Conservation (phyloP, 306 rosid species). For the Canavalia gladiata region DNA sequence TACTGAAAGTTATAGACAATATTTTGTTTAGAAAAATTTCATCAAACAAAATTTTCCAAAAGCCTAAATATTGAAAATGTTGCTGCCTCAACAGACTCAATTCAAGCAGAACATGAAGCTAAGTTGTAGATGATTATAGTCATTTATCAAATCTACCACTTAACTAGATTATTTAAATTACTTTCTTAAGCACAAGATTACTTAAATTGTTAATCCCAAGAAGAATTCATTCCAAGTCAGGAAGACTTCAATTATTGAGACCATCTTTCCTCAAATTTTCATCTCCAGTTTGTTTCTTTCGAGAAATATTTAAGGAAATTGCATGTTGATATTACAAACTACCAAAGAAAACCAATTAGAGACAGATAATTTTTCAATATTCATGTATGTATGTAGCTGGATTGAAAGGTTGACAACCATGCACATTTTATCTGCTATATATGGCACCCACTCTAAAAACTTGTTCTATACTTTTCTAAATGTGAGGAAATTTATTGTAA, state of each 20-base stretch:
- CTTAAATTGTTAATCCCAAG: neutral
- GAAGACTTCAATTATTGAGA: neutral
- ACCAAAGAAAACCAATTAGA: constrained; percentile 21
- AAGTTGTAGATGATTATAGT: neutral
- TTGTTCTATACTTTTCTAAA: neutral
- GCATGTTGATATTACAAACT: constrained; percentile 14
- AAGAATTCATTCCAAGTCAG: constrained; percentile 1
- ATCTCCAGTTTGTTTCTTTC: neutral
- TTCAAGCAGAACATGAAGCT: constrained; percentile 9
- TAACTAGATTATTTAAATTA: neutral
- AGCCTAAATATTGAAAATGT: neutral
- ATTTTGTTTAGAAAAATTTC: constrained; percentile 5
- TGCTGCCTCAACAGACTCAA: neutral
- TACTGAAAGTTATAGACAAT: constrained; percentile 59
- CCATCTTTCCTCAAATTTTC: neutral
- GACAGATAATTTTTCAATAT: neutral
- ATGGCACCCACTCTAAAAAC: neutral
- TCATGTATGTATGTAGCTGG: neutral
- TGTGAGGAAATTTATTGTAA: constrained; percentile 12
- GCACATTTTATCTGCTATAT: neutral
- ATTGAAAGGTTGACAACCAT: neutral
- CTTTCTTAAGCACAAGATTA: neutral
- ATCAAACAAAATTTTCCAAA: constrained; percentile 12
- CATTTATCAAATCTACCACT: constrained; percentile 19
- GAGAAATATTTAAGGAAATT: neutral